Evolutionary conservation across 1,284 basidiomycete species (phyloP).

Genomic region (Sporisorium sorghi): DNA sequence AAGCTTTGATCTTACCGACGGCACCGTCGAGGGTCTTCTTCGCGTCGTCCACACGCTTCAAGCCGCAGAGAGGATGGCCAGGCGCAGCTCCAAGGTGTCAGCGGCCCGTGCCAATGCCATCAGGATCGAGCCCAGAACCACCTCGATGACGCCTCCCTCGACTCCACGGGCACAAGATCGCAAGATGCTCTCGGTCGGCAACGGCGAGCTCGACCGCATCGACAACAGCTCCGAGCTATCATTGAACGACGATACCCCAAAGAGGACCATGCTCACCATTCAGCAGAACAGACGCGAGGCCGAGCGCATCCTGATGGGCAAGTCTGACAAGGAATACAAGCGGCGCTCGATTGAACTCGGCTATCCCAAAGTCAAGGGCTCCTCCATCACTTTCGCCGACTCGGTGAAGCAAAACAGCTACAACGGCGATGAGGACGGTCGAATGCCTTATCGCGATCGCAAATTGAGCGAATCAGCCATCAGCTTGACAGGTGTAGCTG

Average conservation of each 20-base stretch:
- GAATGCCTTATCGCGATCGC: constrained; percentile 60
- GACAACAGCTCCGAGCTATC: constrained; percentile 34
- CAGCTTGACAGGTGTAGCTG: constrained; percentile 58
- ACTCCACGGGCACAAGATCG: constrained; percentile 40
- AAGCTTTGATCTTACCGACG: constrained; percentile 54
- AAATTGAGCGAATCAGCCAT: constrained; percentile 62
- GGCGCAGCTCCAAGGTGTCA: constrained; percentile 29
- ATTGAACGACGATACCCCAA: constrained; percentile 34
- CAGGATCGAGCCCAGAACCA: constrained; percentile 43
- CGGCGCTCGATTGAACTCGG: constrained; percentile 40
- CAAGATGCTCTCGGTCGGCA: constrained; percentile 28
- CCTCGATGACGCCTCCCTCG: constrained; percentile 48
- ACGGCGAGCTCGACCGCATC: constrained; percentile 38
- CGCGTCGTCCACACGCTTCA: constrained; percentile 57
- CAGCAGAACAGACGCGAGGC: constrained; percentile 49
- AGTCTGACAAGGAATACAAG: constrained; percentile 21
- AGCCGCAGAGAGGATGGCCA: constrained; percentile 32
- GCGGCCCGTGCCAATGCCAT: constrained; percentile 24
- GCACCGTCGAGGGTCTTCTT: constrained; percentile 52
- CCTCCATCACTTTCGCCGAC: constrained; percentile 58
- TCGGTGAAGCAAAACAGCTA: constrained; percentile 46
- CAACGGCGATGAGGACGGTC: constrained; percentile 47
- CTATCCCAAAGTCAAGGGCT: constrained; percentile 16
- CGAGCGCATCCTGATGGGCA: constrained; percentile 48
- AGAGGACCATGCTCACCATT: constrained; percentile 23